Conservation (phyloP, 495 filamentous ascomycete species). For the Xylaria bambusicola region DNA sequence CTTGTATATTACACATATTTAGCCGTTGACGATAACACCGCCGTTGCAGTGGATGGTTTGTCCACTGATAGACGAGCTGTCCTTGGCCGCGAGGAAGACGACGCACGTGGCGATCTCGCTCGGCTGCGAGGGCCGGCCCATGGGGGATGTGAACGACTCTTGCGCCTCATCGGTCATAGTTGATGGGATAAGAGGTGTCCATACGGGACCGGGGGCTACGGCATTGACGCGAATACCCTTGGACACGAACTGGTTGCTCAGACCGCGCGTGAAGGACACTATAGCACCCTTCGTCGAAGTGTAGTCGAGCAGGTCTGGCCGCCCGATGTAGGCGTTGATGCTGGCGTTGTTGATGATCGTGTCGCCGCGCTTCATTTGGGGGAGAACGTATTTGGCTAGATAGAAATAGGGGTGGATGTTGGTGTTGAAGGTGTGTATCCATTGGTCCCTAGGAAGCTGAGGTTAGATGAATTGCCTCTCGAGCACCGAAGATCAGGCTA, state of each 20-base stretch:
- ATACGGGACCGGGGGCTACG: constrained; percentile 78
- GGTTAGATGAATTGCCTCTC: neutral
- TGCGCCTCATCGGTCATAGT: constrained; percentile 73
- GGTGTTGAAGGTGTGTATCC: constrained; percentile 71
- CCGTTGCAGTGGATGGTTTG: constrained; percentile 71
- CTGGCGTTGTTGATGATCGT: constrained; percentile 82
- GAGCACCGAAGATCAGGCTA: neutral
- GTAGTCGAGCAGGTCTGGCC: constrained; percentile 83
- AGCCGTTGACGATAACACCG: constrained; percentile 63
- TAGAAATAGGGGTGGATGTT: constrained; percentile 78
- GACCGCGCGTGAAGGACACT: constrained; percentile 74
- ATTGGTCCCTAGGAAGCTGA: constrained; percentile 61
- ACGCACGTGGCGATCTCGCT: constrained; percentile 81
- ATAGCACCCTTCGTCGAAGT: constrained; percentile 83
- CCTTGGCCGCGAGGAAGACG: constrained; percentile 77
- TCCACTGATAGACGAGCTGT: constrained; percentile 68
- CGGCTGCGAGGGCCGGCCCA: constrained; percentile 77
- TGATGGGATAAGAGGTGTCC: constrained; percentile 80
- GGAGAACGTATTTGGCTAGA: constrained; percentile 75
- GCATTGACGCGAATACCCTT: constrained; percentile 82
- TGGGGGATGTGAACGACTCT: constrained; percentile 74
- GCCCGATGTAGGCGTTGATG: constrained; percentile 83
- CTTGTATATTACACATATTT: no score
- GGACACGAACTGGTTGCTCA: constrained; percentile 72
- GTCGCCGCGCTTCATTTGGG: constrained; percentile 72